phyloP scores from a whole-genome alignment of 2,329 filamentous ascomycete genomes.

The Arachnopeziza araneosa region DNA sequence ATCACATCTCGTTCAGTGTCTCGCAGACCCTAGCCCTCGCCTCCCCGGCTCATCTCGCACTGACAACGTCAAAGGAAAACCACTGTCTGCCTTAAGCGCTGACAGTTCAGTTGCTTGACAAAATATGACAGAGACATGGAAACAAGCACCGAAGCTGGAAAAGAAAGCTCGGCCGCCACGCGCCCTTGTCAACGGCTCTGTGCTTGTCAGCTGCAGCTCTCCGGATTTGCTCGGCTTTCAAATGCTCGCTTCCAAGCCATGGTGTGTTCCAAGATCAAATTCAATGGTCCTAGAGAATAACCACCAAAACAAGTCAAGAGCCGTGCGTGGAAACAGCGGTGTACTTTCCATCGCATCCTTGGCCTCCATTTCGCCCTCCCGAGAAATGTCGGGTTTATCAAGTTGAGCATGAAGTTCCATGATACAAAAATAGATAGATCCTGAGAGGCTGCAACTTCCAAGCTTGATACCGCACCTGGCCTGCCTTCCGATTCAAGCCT shows the following conservation, averaged over 20 bases:
- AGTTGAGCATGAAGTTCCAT: too few species aligned
- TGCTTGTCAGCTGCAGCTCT: conserved; percentile 15
- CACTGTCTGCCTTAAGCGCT: neutral
- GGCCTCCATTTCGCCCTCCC: neutral
- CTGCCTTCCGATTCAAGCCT: too few species aligned
- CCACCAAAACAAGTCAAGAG: conserved; percentile 8
- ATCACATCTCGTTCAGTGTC: neutral
- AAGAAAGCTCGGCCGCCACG: conserved; percentile 5
- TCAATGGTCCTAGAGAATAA: conserved; percentile 7
- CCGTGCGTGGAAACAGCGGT: conserved; percentile 18
- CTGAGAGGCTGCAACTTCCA: too few species aligned
- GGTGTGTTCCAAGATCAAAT: conserved; percentile 9
- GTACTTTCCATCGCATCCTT: conserved; percentile 7
- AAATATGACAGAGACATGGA: neutral
- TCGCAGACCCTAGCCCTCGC: neutral
- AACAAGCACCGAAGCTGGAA: neutral
- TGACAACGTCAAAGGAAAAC: neutral
- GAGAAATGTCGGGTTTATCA: neutral
- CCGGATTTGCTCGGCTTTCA: conserved; percentile 11
- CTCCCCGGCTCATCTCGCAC: neutral
- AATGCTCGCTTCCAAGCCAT: neutral
- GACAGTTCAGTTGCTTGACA: neutral
- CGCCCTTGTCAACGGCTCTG: conserved; percentile 8
- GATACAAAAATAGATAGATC: too few species aligned
- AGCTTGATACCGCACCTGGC: too few species aligned